A percentile compares a stretch with the other conserved stretches of the same genome.
These are phyloP conservation scores for Zizania latifolia DNA, from an alignment of 176 grass and related monocot species.

Conservation along the genomic window DNA sequence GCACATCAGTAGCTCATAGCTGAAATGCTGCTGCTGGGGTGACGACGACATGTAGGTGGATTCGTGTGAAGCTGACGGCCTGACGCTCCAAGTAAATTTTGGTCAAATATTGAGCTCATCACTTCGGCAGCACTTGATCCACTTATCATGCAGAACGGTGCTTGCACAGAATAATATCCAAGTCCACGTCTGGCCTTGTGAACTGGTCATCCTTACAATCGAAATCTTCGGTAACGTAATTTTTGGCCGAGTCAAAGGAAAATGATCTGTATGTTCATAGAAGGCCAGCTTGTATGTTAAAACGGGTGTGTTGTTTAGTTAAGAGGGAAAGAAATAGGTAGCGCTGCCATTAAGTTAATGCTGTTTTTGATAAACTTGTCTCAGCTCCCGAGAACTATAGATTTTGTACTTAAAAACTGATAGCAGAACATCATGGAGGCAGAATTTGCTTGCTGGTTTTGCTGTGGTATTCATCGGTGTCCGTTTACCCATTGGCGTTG, in stretches of 20 bases:
- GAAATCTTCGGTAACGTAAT: background rate
- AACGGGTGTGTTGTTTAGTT: background rate
- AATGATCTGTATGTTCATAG: constrained; percentile 22
- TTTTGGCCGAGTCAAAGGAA: background rate
- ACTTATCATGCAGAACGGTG: background rate
- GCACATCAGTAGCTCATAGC: background rate
- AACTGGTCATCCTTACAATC: background rate
- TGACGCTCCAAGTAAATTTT: background rate
- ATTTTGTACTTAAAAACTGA: constrained; percentile 28
- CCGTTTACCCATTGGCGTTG: background rate
- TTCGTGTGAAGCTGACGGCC: background rate
- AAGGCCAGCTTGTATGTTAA: constrained; percentile 2
- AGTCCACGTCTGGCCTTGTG: background rate
- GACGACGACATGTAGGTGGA: background rate
- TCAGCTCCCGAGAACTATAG: background rate
- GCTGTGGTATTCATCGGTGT: background rate
- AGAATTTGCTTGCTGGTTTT: background rate
- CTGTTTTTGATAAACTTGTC: constrained; percentile 1
- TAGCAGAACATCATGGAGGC: constrained; percentile 10
- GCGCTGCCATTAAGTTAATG: background rate
- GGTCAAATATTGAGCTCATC: background rate
- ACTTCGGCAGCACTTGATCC: background rate
- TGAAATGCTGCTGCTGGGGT: background rate
- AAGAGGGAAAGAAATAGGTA: background rate
- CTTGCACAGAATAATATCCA: constrained; percentile 11